Evolutionary conservation across 2,329 filamentous ascomycete genomes (phyloP), one percentile per base, ranked within the genome.

Genomic region (Penicillium occitanis): DNA sequence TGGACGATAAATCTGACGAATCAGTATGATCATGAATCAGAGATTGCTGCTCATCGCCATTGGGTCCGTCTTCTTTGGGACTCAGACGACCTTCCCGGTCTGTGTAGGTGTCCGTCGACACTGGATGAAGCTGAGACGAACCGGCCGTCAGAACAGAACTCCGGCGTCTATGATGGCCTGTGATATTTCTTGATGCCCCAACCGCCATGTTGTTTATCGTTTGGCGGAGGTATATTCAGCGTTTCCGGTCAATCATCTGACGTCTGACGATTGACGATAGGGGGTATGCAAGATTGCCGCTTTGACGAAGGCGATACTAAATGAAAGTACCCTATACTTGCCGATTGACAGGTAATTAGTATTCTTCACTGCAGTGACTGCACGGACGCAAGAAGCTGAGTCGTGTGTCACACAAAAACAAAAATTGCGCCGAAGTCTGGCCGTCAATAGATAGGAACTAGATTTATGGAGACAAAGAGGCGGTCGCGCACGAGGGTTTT

Each of bases 41-140:
- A 53, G 72, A 72, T 61, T 76, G 76, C 62, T 74, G 74, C 63
- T 78, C 77, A 28, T 79, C 77, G 61, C 73, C 71, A 64, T 74
- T 76, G 48, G 70, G 64, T 64, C 61, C 68, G 19, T 64, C 61
- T 14, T 65, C 75, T 46, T 71, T 71, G 3, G 63, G 46, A 65
- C 65, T 70, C 30, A 63, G 33, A 22, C 67, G 67, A 7, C 35
- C 68, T 67, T 62, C 71, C 51, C 68, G 68, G n/a, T 78, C 76
- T 64, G 77, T 75, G 65, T 74, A 73, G 67, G 70, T 75, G 37
- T 82, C 80, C 46, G 75, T 71, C 14, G 70, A 55, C 6, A 71
- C 53, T 3, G 65, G 74, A 14, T 84, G 80, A 1, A 77, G 69
- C 53, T 71, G 73, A 5, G 84, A 80, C 5, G 87, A 87, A 14